Percentiles rank a stretch among this genome's conserved stretches.
These are phyloP conservation scores for Fraxinus baroniana DNA, from an alignment of 305 asterid genomes.

Conservation along the genomic window DNA sequence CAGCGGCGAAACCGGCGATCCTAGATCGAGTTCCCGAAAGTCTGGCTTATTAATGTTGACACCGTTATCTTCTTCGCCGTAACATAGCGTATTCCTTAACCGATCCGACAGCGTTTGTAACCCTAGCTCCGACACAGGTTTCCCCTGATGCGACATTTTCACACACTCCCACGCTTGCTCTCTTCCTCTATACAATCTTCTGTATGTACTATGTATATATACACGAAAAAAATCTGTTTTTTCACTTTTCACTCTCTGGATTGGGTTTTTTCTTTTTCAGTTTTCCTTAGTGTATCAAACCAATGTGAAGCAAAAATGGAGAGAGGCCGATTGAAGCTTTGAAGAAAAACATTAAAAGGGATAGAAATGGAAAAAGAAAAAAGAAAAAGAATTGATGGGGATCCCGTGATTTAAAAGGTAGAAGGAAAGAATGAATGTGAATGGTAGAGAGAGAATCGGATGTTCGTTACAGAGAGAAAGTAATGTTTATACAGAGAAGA, in stretches of 20 bases:
- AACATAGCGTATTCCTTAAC: constrained; percentile 27
- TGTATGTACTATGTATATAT: neutral
- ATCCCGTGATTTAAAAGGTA: constrained; percentile 63
- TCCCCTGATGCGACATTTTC: constrained; percentile 48
- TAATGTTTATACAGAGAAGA: constrained; percentile 7
- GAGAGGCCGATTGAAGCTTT: constrained; percentile 16
- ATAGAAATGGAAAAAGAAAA: constrained; percentile 14
- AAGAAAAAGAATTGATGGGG: constrained; percentile 35
- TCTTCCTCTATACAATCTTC: constrained; percentile 6
- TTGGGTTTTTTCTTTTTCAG: neutral
- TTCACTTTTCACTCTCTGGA: neutral
- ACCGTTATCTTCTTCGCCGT: constrained; percentile 21
- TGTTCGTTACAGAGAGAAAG: neutral
- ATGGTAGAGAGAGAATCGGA: neutral
- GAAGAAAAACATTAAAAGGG: constrained; percentile 17
- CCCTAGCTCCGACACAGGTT: constrained; percentile 35
- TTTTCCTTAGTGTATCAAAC: neutral
- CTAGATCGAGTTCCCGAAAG: constrained; percentile 76
- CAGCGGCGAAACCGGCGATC: constrained; percentile 71
- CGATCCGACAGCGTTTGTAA: constrained; percentile 52
- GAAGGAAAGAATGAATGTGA: constrained; percentile 64
- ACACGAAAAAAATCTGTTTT: neutral
- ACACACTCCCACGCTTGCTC: constrained; percentile 5
- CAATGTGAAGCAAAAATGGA: constrained; percentile 30
- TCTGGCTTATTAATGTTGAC: constrained; percentile 62